Evolutionary conservation across 768 basidiomycete genomes (phyloP), one percentile per base, ranked within the genome.

Genomic region (Fistulinella prunicolor): DNA sequence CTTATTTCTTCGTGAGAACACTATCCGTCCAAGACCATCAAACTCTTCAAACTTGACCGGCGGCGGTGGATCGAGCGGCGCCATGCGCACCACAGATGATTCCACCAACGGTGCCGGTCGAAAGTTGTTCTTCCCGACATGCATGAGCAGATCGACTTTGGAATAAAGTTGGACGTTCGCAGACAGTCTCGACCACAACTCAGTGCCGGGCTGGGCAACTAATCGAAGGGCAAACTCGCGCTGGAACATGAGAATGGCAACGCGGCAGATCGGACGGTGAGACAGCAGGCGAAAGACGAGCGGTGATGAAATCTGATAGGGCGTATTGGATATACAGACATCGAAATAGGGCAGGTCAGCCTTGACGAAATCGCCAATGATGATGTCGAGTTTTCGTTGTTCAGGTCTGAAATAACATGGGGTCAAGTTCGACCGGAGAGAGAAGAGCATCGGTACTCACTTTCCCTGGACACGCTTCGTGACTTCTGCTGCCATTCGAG

Each of bases 221-320:
- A 99, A 80, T 2, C 96, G 86, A 51, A 94, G 76, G 0, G 96
- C 96, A 61, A 99, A 99, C 69, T 99, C 96, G 47, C 94, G 87
- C 71, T 99, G 96, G 74, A 99, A 99, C 96, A 99, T 99, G 72
- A 99, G 88, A 53, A 99, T 92, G 28, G 93, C 91, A 48, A 89
- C 82, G 21, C 95, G 91, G 65, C 89, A 92, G 37, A 97, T 75
- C 0, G 96, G 96, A 2, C 96, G 88, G 60, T 97, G 94, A 3
- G 96, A 98, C 41, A 98, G 83, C 28, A 99, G 81, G 50, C 91
- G 89, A 78, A 99, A 99, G 46, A 97, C 87, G 42, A 99, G 85
- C 6, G 94, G 91, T 1, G 96, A 98, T 2, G 96, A 98, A 59
- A 99, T 99, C 68, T 98, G 94, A 69, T 98, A 99, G 1, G 96